These are phyloP conservation scores for Hypholoma fasciculare DNA, from an alignment of 768 basidiomycete species.

Conservation along the genomic window DNA sequence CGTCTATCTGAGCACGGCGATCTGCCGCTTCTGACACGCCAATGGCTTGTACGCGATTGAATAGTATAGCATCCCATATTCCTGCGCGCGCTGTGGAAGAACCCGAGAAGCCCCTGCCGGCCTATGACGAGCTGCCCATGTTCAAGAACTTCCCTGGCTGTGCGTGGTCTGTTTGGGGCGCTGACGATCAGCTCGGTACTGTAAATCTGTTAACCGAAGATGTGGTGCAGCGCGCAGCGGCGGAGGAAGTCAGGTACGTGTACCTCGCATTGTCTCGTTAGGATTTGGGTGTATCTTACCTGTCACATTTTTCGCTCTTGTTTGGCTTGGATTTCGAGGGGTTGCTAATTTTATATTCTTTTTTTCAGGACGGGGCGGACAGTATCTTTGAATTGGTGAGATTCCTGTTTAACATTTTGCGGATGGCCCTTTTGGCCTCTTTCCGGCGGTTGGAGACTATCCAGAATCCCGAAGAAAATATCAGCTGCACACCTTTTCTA, in stretches of 20 bases:
- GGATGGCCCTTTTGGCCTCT: neutral
- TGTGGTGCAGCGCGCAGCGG: conserved; percentile 57
- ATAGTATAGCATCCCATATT: conserved; percentile 28
- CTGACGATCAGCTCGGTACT: conserved; percentile 65
- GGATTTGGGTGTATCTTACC: neutral
- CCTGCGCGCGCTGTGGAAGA: conserved; percentile 2
- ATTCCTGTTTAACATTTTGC: neutral
- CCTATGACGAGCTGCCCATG: conserved; percentile 38
- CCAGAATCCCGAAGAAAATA: too few relatives aligned
- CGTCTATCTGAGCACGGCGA: neutral
- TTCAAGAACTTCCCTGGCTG: conserved; percentile 61
- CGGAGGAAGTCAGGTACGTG: conserved; percentile 51
- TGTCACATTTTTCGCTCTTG: neutral
- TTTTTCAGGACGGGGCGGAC: conserved; percentile 47
- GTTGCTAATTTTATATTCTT: neutral
- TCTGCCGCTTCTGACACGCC: neutral
- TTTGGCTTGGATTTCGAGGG: neutral
- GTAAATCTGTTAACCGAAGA: conserved; percentile 64
- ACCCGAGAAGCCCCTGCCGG: conserved; percentile 25
- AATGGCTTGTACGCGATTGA: conserved; percentile 33
- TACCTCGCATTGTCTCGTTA: neutral
- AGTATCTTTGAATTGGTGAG: conserved; percentile 65
- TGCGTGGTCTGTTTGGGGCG: conserved; percentile 70
- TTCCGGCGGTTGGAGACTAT: too few relatives aligned
- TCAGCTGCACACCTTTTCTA: too few relatives aligned